A percentile compares a stretch with the other conserved stretches of the same genome.
phyloP scores from a whole-genome alignment of 768 basidiomycete genomes.

The Collybia sordida region DNA sequence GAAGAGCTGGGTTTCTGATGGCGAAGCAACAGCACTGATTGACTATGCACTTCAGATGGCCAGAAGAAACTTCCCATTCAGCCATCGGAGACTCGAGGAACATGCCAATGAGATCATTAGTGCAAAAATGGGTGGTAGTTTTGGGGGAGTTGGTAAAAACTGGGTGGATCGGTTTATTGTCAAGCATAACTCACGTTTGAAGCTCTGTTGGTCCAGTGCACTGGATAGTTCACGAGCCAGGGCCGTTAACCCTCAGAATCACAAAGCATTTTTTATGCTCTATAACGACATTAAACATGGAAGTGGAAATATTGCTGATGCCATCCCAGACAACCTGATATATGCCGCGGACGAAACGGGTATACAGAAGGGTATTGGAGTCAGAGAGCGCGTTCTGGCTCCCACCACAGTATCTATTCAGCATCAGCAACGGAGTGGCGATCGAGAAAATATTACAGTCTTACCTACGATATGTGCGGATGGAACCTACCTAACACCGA shows the following conservation, averaged over 20 bases:
- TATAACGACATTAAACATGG: constrained; percentile 18
- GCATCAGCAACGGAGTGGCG: constrained; percentile 17
- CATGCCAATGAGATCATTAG: constrained; percentile 2
- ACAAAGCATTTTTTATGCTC: constrained; percentile 29
- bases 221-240: constrained; percentile 28
- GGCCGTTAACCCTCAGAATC: constrained; percentile 27
- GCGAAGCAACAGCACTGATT: constrained; percentile 27
- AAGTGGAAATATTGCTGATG: too few species aligned
- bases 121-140: too few species aligned
- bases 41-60: constrained; percentile 25
- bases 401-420: constrained; percentile 19
- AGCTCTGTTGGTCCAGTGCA: constrained; percentile 29
- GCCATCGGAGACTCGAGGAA: constrained; percentile 15
- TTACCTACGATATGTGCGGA: constrained; percentile 40
- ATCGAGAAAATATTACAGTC: constrained; percentile 33
- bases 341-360: constrained; percentile 20
- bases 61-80: constrained; percentile 19
- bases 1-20: constrained; percentile 24
- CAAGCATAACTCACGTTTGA: constrained; percentile 14
- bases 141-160: constrained; percentile 1
- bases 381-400: constrained; percentile 26
- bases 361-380: not conserved
- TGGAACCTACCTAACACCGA: constrained; percentile 27
- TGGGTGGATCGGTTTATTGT: constrained; percentile 1
- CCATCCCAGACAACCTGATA: constrained; percentile 15